Evolutionary conservation across 495 filamentous ascomycete species (phyloP).

Genomic region (Parathielavia appendiculata): DNA sequence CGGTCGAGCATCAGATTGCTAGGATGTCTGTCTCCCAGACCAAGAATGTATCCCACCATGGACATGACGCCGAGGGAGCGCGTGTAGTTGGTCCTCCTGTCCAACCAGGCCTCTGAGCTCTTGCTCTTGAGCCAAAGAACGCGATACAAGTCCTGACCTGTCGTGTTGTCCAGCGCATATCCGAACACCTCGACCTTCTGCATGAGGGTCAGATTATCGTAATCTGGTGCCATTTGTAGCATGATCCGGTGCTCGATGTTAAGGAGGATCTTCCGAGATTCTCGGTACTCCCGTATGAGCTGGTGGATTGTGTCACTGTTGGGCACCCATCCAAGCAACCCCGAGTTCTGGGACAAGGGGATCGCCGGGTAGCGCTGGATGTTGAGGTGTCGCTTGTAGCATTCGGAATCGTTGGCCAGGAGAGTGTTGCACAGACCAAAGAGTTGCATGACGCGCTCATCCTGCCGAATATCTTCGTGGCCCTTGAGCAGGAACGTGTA

Average conservation of each 20-base stretch:
- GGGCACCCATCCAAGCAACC: conserved; percentile 92
- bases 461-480: conserved; percentile 96
- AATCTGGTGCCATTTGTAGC: conserved; percentile 99
- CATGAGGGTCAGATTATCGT: conserved; percentile 97
- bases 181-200: conserved; percentile 99
- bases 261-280: conserved; percentile 90
- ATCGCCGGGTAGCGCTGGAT: conserved; percentile 94
- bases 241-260: conserved; percentile 99
- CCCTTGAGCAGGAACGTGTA: conserved; percentile 92
- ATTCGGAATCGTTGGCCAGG: conserved; percentile 85
- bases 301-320: conserved; percentile 97
- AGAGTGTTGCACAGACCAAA: conserved; percentile 96
- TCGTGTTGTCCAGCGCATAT: conserved; percentile 97
- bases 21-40: conserved; percentile 91
- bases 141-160: conserved; percentile 94
- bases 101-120: conserved; percentile 95
- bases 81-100: conserved; percentile 95
- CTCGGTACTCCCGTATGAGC: conserved; percentile 93
- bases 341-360: conserved; percentile 91
- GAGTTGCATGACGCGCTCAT: conserved; percentile 98
- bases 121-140: conserved; percentile 98
- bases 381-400: conserved; percentile 91
- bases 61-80: conserved; percentile 97
- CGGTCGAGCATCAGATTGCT: conserved; percentile 96
- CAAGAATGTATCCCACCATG: conserved; percentile 99